Conservation (phyloP, 2,329 filamentous ascomycete genomes). For the Xylariaceae sp. region DNA sequence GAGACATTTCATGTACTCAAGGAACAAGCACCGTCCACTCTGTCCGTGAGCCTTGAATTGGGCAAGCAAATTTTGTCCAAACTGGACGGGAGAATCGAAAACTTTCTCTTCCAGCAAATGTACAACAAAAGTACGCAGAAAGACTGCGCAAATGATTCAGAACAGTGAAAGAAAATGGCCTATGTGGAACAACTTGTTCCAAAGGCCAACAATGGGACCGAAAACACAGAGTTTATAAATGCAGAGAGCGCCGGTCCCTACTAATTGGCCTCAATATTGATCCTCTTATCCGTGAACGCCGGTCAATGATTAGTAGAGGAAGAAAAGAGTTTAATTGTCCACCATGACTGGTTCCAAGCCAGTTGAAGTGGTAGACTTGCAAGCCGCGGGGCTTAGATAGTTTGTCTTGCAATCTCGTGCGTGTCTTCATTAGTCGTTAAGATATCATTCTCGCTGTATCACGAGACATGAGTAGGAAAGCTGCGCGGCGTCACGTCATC, state of each 20-base stretch:
- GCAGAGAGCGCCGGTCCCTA: constrained; percentile 17
- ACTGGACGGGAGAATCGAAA: too few species aligned
- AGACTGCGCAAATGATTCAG: constrained; percentile 12
- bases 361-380: constrained; percentile 15
- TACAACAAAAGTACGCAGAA: too few species aligned
- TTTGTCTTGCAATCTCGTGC: constrained; percentile 31
- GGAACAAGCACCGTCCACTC: too few species aligned
- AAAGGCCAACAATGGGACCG: constrained; percentile 4
- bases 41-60: too few species aligned
- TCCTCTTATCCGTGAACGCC: constrained; percentile 21
- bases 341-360: constrained; percentile 10
- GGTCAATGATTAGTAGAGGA: constrained; percentile 16
- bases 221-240: constrained; percentile 13
- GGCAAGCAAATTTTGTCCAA: too few species aligned
- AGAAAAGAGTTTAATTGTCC: constrained; percentile 3
- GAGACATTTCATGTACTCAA: too few species aligned
- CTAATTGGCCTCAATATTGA: constrained; percentile 11
- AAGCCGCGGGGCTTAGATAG: constrained; percentile 29
- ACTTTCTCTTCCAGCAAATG: too few species aligned
- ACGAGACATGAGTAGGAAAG: constrained; percentile 45
- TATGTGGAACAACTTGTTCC: background rate
- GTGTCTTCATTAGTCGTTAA: constrained; percentile 33
- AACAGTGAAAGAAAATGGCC: constrained; percentile 6
- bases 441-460: constrained; percentile 14
- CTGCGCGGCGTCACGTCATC: constrained; percentile 55